These are phyloP conservation scores for Cordyceps cicadae DNA, from an alignment of 2,329 filamentous ascomycete species.

Conservation along the genomic window DNA sequence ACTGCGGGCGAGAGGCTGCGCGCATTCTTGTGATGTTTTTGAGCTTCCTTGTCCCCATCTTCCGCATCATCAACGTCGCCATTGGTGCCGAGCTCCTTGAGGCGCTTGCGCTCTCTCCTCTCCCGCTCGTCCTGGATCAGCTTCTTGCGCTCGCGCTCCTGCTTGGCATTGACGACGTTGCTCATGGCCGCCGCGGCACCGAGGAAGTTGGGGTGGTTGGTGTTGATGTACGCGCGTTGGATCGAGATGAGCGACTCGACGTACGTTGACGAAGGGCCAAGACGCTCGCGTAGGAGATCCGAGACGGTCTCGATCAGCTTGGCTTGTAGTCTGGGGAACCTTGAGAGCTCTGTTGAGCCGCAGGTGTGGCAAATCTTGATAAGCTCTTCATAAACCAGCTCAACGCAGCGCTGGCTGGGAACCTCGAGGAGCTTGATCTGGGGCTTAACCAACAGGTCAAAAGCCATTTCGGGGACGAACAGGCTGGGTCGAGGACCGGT, in stretches of 20 bases:
- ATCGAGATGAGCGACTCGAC: constrained; percentile 97
- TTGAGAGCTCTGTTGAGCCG: constrained; percentile 84
- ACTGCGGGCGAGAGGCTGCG: constrained; percentile 79
- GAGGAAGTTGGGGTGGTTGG: constrained; percentile 97
- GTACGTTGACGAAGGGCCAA: constrained; percentile 82
- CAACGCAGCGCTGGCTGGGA: constrained; percentile 91
- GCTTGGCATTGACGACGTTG: constrained; percentile 87
- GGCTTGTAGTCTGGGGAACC: constrained; percentile 86
- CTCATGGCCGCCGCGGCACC: constrained; percentile 96
- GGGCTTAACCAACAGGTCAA: constrained; percentile 93
- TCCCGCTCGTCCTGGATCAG: constrained; percentile 75
- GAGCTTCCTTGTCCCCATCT: constrained; percentile 49
- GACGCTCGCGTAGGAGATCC: constrained; percentile 81
- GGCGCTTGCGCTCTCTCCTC: constrained; percentile 70
- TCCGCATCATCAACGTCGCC: constrained; percentile 63
- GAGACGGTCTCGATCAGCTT: constrained; percentile 98
- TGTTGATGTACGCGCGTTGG: constrained; percentile 97
- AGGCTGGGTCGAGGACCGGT: constrained; percentile 91
- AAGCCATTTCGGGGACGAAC: constrained; percentile 95
- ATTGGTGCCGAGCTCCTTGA: constrained; percentile 79
- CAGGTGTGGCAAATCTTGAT: constrained; percentile 99
- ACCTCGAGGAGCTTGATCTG: constrained; percentile 96
- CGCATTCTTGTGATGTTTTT: constrained; percentile 33
- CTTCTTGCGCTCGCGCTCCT: constrained; percentile 82
- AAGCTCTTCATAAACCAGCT: constrained; percentile 95